Base-by-base conservation (phyloP, 2,329 filamentous ascomycete genomes). In the Trichophyton simii region DNA sequence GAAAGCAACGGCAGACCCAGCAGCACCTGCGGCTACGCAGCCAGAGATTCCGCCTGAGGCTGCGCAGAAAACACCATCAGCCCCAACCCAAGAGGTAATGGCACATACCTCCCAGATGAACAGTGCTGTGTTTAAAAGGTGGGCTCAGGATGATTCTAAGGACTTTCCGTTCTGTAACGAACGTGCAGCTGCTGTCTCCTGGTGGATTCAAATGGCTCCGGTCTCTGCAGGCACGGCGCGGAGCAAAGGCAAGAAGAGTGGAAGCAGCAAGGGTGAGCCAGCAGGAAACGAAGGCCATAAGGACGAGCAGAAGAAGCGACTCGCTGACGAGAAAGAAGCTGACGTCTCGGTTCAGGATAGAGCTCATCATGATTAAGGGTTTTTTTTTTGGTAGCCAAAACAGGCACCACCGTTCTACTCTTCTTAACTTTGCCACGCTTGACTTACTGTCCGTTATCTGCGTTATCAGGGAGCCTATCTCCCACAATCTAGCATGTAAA, bases 161-260 rank as follows among this genome's bases (percentile, higher is more conserved):
- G 86, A 89, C 65, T 88, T 87, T 70, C 83, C 83, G 1, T 84
- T 89, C 65, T 79, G 81, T 18, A 88, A 87, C 1, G 85, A 88
- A 65, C 80, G 88, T 22, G 87, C 88, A 0, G 80, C 83, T 57
- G 81, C 82, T 18, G 83, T 92, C 62, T 82, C 84, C 0, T 75
- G 82, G 48, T 94, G 89, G 88, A 81, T 92, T 22, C 74, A 75
- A 57, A 79, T 86, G 62, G 83, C 82, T 0, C 83, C 82, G 20
- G 28, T 64, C n/a, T 59, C 61, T 25, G 62, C 61, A 11, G 65
- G 65, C 2, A 63, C 63, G 22, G 64, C 64, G 6, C 60, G 54
- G 7, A 59, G 42, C 20, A 64, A 63, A 57, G 62, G 59, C 3
- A 64, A 64, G 28, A 65, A 58, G 48, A 62, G 52, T 34, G 58